Evolutionary conservation across 768 basidiomycete species (phyloP), one percentile per base, ranked within the genome.

Genomic region (Chlorophyllum brunneum): DNA sequence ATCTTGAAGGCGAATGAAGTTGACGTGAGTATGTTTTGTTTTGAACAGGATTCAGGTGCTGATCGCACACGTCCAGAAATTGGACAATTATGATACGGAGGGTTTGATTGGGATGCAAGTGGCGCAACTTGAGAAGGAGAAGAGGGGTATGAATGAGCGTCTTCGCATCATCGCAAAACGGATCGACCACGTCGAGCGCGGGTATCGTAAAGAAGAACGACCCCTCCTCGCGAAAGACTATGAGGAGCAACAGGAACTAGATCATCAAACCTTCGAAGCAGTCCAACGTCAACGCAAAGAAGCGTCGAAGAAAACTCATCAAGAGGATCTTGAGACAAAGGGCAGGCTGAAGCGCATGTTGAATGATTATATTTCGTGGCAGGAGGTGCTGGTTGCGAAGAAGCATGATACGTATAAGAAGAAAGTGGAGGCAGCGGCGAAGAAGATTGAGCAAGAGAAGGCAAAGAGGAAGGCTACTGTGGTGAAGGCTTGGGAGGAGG

Each of bases 41-140:
- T 48, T 46, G 23, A 54, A 54, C 26, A 34, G 51, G 23, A 4
- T n/a, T 2, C 11, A 42, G 43, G 16, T 56, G 47, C 23, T 36
- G 30, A 20, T 59, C 18, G 51, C 24, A 46, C 26, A 27, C 49
- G 16, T 47, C 20, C 56, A 92, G 88, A 85, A 88, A 63, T 77
- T 94, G 67, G 88, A 92, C 60, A 83, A 82, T 45, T 75, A 89
- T 56, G 92, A 92, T 66, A 93, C 92, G 7, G 86, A 90, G 61
- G 82, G 83, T 41, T 80, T 98, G 56, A 86, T 98, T 67, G 81
- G 79, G 26, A 81, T 97, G 59, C 94, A 97, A 67, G 93, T 97
- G 31, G 86, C 92, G 58, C 93, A 98, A 64, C 78, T 98, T 39
- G 97, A 97, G 73, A 97, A 95, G 72, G 95, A 98, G 72, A 95